phyloP scores from a whole-genome alignment of 176 grass and related monocot species.

The Microstegium vimineum region DNA sequence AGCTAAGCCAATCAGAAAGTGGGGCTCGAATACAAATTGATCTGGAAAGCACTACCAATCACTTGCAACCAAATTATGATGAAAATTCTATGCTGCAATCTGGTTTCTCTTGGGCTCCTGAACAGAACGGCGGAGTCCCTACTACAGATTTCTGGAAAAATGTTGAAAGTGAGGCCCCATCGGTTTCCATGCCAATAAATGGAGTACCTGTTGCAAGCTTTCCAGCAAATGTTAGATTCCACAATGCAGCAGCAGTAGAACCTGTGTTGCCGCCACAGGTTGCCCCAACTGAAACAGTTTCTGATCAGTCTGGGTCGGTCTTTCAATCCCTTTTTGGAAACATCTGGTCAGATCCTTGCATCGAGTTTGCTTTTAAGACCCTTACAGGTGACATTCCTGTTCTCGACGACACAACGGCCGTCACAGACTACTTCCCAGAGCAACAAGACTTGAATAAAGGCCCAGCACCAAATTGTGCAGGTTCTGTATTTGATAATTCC shows the following conservation, averaged over 20 bases:
- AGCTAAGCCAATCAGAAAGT: slow-evolving; percentile 18
- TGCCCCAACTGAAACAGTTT: neutral
- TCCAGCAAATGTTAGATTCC: slow-evolving; percentile 28
- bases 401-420: too few species aligned
- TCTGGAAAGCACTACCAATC: slow-evolving; percentile 10
- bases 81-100: slow-evolving; percentile 29
- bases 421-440: too few species aligned
- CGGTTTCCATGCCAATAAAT: slow-evolving; percentile 17
- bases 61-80: slow-evolving; percentile 38
- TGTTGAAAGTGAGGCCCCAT: slow-evolving; percentile 23
- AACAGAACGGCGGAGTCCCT: slow-evolving; percentile 15
- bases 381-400: too few species aligned
- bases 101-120: slow-evolving; percentile 29
- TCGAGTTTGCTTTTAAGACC: too few species aligned
- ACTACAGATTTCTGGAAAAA: slow-evolving; percentile 20
- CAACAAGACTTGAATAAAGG: too few species aligned
- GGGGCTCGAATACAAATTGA: slow-evolving; percentile 16
- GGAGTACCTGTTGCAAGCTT: slow-evolving; percentile 19
- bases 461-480: too few species aligned
- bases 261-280: slow-evolving; percentile 4
- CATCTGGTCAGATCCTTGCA: slow-evolving; percentile 25
- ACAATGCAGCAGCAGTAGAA: slow-evolving; percentile 1
- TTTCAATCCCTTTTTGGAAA: slow-evolving; percentile 48
- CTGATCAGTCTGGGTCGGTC: slow-evolving; percentile 24
- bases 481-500: slow-evolving; percentile 17